phyloP scores from a whole-genome alignment of 1,139 yeast species.

The Sugiyamaella paludigena region DNA sequence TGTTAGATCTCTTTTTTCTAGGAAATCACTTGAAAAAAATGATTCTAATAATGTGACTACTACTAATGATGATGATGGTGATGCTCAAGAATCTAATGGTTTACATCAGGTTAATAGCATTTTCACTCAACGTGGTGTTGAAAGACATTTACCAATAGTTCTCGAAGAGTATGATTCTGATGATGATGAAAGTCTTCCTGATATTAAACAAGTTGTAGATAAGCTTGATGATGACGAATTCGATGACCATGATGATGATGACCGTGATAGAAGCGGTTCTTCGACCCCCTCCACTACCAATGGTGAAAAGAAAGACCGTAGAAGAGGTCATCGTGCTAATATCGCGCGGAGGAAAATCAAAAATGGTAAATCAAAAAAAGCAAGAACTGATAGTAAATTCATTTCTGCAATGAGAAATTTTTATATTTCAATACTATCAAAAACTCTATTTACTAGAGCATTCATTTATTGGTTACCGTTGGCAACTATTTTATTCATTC shows the following conservation, averaged over 20 bases:
- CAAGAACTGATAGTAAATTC: constrained; percentile 14
- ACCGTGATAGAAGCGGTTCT: constrained; percentile 4
- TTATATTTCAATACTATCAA: constrained; percentile 30
- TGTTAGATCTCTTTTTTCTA: constrained; percentile 20
- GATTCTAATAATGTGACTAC: not conserved
- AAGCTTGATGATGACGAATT: constrained; percentile 23
- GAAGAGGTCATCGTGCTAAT: constrained; percentile 18
- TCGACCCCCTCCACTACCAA: constrained; percentile 21
- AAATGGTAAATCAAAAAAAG: constrained; percentile 6
- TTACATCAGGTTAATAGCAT: constrained; percentile 1
- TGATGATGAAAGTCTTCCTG: constrained; percentile 30
- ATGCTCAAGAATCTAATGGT: too few relatives aligned
- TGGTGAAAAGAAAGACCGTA: constrained; percentile 15
- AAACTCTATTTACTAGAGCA: constrained; percentile 37
- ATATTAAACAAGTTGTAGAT: constrained; percentile 32
- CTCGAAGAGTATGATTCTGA: constrained; percentile 25
- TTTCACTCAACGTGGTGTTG: constrained; percentile 13
- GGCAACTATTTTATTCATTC: constrained; percentile 40
- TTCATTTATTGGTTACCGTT: constrained; percentile 42
- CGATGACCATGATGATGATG: constrained; percentile 10
- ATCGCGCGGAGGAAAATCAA: constrained; percentile 1
- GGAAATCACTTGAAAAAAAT: constrained; percentile 5
- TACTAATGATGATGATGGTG: not conserved
- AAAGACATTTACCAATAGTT: constrained; percentile 10
- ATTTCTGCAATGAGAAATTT: constrained; percentile 28